Percentiles rank a stretch among this genome's conserved stretches.
These are phyloP conservation scores for Spathaspora gorwiae DNA, from an alignment of 805 yeast species.

Conservation along the genomic window DNA sequence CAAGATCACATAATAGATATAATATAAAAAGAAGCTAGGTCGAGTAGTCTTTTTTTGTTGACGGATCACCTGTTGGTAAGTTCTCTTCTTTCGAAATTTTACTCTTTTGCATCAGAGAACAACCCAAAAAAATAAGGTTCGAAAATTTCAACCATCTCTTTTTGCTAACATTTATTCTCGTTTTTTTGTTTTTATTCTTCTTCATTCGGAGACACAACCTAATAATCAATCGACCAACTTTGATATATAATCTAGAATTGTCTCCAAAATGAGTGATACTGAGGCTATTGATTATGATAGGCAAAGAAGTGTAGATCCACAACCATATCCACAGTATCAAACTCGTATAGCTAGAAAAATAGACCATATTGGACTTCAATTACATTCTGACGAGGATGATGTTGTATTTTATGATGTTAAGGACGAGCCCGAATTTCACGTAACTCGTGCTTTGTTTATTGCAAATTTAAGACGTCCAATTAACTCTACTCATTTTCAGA, in stretches of 20 bases:
- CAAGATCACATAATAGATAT: not conserved
- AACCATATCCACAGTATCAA: slow-evolving; percentile 5
- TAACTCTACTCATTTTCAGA: slow-evolving; percentile 35
- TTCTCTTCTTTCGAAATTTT: too few species aligned
- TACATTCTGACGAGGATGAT: slow-evolving; percentile 2
- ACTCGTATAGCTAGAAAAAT: slow-evolving; percentile 2
- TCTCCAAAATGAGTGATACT: slow-evolving; percentile 11
- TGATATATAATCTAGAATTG: too few species aligned
- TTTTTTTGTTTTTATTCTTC: too few species aligned
- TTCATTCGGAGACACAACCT: too few species aligned
- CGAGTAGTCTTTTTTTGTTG: too few species aligned
- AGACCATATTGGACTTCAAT: slow-evolving; percentile 6
- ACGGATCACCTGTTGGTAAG: too few species aligned
- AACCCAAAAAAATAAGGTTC: too few species aligned
- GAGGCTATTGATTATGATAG: slow-evolving; percentile 11
- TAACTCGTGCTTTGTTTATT: slow-evolving; percentile 42
- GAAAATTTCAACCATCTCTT: too few species aligned
- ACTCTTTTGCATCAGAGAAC: too few species aligned
- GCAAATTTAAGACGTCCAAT: slow-evolving; percentile 39
- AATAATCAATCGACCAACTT: too few species aligned
- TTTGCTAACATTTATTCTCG: too few species aligned
- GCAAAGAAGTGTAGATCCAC: slow-evolving; percentile 3
- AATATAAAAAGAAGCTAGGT: too few species aligned
- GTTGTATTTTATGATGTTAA: slow-evolving; percentile 29
- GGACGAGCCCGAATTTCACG: slow-evolving; percentile 27